phyloP scores from a whole-genome alignment of 805 yeast species.

The Metschnikowia cubensis region DNA sequence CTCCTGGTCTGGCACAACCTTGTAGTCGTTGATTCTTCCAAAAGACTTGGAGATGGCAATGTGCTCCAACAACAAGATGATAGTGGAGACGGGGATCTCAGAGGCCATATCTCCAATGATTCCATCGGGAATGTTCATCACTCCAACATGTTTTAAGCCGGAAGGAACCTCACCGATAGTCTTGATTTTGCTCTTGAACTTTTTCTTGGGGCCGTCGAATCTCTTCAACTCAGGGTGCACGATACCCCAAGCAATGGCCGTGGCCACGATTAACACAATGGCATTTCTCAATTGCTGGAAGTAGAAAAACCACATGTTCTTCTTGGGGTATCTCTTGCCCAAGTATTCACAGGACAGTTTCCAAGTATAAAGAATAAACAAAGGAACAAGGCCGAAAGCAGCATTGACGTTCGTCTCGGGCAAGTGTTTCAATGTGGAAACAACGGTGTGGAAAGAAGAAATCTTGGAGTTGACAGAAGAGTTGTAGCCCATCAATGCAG shows the following conservation, averaged over 20 bases:
- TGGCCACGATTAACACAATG: constrained; percentile 73
- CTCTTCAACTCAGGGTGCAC: constrained; percentile 45
- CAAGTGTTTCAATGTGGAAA: constrained; percentile 68
- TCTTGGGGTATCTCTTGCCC: constrained; percentile 60
- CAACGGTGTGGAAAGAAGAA: constrained; percentile 65
- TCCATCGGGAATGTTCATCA: constrained; percentile 59
- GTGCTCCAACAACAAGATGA: constrained; percentile 82
- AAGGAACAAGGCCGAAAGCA: constrained; percentile 78
- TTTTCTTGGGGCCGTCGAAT: constrained; percentile 27
- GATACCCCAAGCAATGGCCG: constrained; percentile 77
- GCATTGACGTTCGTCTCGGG: constrained; percentile 72
- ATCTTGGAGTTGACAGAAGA: constrained; percentile 66
- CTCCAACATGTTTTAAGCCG: constrained; percentile 76
- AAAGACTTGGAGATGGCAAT: constrained; percentile 92
- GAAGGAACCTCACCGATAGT: constrained; percentile 77
- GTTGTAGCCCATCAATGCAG: constrained; percentile 75
- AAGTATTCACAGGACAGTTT: constrained; percentile 58
- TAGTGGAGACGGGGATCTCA: constrained; percentile 81
- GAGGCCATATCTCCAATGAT: constrained; percentile 58
- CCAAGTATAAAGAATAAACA: constrained; percentile 69
- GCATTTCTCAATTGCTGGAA: constrained; percentile 76
- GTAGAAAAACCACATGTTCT: constrained; percentile 60
- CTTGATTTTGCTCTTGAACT: constrained; percentile 46
- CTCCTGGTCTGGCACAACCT: constrained; percentile 90
- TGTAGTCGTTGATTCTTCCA: constrained; percentile 88